Percentiles rank a stretch among this genome's conserved stretches.
Evolutionary conservation across 2,329 filamentous ascomycete genomes (phyloP).

Genomic region (Cladosporium austrohemisphaericum): DNA sequence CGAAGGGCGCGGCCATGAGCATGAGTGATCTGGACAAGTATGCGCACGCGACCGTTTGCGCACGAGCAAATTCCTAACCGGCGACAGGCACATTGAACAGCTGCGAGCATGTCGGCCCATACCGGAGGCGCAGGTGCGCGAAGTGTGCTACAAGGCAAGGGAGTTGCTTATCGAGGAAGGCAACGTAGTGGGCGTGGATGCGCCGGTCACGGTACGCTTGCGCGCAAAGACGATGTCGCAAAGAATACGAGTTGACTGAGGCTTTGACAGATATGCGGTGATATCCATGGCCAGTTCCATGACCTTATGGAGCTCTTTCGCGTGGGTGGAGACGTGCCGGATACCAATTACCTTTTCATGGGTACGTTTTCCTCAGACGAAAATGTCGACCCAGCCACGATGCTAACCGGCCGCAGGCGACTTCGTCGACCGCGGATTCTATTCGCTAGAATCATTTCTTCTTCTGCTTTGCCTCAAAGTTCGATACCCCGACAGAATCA

Average conservation of each 20-base stretch:
- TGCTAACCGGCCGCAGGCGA: slow-evolving; percentile 58
- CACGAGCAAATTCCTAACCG: slow-evolving; percentile 14
- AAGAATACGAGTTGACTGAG: too few species aligned
- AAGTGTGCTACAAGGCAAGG: slow-evolving; percentile 94
- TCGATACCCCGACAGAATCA: slow-evolving; percentile 94
- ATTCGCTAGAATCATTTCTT: slow-evolving; percentile 93
- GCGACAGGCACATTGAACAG: slow-evolving; percentile 82
- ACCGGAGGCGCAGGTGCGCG: slow-evolving; percentile 89
- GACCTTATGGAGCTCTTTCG: slow-evolving; percentile 96
- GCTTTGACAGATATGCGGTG: slow-evolving; percentile 72
- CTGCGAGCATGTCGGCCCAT: slow-evolving; percentile 94
- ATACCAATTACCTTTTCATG: slow-evolving; percentile 97
- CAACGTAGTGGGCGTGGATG: slow-evolving; percentile 92
- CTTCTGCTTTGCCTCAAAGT: slow-evolving; percentile 95
- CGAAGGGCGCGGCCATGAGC: slow-evolving; percentile 11
- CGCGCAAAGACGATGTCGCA: neutral
- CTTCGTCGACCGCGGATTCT: slow-evolving; percentile 97
- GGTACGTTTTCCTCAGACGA: slow-evolving; percentile 45
- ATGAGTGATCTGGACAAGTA: slow-evolving; percentile 97
- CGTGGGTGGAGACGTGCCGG: slow-evolving; percentile 87
- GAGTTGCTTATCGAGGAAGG: slow-evolving; percentile 96
- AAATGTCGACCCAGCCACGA: slow-evolving; percentile 25
- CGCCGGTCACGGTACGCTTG: slow-evolving; percentile 75
- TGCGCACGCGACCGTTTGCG: slow-evolving; percentile 25
- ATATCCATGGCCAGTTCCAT: slow-evolving; percentile 96